Percentiles rank a stretch among this genome's conserved stretches.
Conservation (phyloP, 108 stramenopile genomes). For the Epipyxis sp. region DNA sequence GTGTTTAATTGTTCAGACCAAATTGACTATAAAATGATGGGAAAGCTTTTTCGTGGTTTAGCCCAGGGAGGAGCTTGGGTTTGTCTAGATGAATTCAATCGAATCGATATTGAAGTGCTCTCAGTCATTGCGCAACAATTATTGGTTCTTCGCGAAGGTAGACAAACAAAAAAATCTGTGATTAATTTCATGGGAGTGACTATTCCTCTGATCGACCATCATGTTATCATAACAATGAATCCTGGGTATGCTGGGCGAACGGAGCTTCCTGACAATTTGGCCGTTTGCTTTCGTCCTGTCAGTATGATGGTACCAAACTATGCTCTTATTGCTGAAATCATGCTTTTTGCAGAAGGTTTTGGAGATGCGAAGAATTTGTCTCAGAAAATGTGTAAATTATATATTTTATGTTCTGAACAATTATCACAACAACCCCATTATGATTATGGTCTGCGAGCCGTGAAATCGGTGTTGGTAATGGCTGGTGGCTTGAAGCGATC, state of each 20-base stretch:
- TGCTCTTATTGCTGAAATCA: conserved; percentile 65
- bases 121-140: conserved; percentile 60
- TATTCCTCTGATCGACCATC: conserved; percentile 60
- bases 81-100: conserved; percentile 63
- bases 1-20: conserved; percentile 69
- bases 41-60: conserved; percentile 64
- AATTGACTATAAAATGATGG: conserved; percentile 70
- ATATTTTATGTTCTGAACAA: conserved; percentile 64
- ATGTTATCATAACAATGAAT: conserved; percentile 68
- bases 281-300: conserved; percentile 60
- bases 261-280: conserved; percentile 64
- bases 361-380: conserved; percentile 65
- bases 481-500: conserved; percentile 49
- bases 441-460: conserved; percentile 65
- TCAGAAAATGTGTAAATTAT: conserved; percentile 67
- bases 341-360: conserved; percentile 67
- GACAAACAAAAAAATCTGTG: conserved; percentile 44
- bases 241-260: conserved; percentile 66
- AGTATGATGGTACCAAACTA: conserved; percentile 71
- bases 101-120: conserved; percentile 64
- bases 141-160: conserved; percentile 57
- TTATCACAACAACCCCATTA: conserved; percentile 68
- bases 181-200: conserved; percentile 65
- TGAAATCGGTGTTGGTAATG: conserved; percentile 61
- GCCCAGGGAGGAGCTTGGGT: conserved; percentile 64